Percentiles rank a stretch among this genome's conserved stretches.
phyloP scores from a whole-genome alignment of 495 filamentous ascomycete species.

The Penicillium alfredii region DNA sequence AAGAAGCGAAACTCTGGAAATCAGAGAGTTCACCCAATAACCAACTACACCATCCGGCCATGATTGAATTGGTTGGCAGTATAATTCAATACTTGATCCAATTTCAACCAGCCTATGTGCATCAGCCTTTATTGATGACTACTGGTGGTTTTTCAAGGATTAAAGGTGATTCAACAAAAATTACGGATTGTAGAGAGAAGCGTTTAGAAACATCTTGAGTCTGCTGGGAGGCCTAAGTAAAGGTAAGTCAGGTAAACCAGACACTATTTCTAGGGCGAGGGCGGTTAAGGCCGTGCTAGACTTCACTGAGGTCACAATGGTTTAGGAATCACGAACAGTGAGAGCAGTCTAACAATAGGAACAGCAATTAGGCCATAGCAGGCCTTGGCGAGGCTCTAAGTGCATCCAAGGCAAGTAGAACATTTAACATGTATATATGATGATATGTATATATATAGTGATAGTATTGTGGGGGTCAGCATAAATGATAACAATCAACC shows the following conservation, averaged over 20 bases:
- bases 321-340: constrained; percentile 19
- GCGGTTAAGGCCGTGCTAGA: constrained; percentile 18
- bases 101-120: no score
- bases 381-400: constrained; percentile 17
- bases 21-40: no score
- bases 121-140: no score
- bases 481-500: background rate
- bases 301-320: constrained; percentile 19
- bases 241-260: constrained; percentile 17
- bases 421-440: constrained; percentile 7
- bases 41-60: no score
- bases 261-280: constrained; percentile 8
- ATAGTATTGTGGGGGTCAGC: background rate
- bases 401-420: constrained; percentile 7
- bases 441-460: constrained; percentile 3
- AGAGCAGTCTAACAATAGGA: constrained; percentile 16
- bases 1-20: constrained; percentile 22
- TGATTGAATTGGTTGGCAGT: no score
- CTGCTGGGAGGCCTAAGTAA: constrained; percentile 12
- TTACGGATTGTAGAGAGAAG: no score
- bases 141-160: no score
- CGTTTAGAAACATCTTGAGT: constrained; percentile 12
- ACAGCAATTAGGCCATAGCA: constrained; percentile 14
- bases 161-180: no score
- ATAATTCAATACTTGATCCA: no score